These are phyloP conservation scores for Komagataella pseudopastoris DNA, from an alignment of 805 yeast species.

Conservation along the genomic window DNA sequence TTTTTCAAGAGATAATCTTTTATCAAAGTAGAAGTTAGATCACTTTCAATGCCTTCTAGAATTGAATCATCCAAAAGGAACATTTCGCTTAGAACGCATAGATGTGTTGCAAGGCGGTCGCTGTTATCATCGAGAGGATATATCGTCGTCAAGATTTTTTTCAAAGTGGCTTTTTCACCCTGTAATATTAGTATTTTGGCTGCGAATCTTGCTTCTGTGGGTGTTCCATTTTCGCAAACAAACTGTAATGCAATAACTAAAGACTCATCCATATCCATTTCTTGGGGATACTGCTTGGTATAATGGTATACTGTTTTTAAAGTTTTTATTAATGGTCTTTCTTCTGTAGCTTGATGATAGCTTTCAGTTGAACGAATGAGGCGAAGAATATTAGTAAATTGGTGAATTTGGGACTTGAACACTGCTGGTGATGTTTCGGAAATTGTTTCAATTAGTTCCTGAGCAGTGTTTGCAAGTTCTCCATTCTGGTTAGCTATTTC, in stretches of 20 bases:
- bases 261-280: slow-evolving; percentile 26
- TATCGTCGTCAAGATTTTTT: slow-evolving; percentile 23
- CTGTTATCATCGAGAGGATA: slow-evolving; percentile 35
- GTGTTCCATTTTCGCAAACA: slow-evolving; percentile 37
- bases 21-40: slow-evolving; percentile 44
- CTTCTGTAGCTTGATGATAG: background rate
- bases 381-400: slow-evolving; percentile 23
- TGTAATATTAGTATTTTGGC: slow-evolving; percentile 37
- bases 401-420: slow-evolving; percentile 43
- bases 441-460: slow-evolving; percentile 43
- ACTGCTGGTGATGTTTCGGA: slow-evolving; percentile 50
- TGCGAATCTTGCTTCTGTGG: slow-evolving; percentile 53
- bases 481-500: slow-evolving; percentile 28
- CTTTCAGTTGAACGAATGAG: background rate
- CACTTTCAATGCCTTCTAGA: slow-evolving; percentile 36
- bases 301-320: slow-evolving; percentile 51
- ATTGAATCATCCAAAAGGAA: slow-evolving; percentile 32
- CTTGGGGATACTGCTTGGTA: slow-evolving; percentile 33
- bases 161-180: slow-evolving; percentile 24
- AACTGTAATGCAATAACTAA: slow-evolving; percentile 31
- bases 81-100: slow-evolving; percentile 49
- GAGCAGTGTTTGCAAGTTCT: slow-evolving; percentile 23
- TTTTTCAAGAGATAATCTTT: slow-evolving; percentile 50
- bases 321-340: slow-evolving; percentile 18
- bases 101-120: slow-evolving; percentile 32